phyloP scores from a whole-genome alignment of 345 rosid species.

The Aquilaria sinensis region DNA sequence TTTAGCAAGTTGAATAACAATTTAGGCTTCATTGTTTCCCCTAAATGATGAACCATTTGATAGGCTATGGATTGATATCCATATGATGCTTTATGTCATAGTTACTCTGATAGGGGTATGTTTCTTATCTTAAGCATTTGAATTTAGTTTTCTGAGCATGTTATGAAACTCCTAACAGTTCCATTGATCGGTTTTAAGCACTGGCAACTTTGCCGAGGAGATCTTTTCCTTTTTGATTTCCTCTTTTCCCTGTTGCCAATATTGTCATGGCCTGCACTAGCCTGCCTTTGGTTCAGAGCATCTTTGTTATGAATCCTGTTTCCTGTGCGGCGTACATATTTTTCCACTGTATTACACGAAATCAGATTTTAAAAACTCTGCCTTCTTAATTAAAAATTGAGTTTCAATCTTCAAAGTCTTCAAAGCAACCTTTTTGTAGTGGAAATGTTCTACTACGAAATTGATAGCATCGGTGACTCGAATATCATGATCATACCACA shows the following conservation, averaged over 20 bases:
- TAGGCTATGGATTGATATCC: constrained; percentile 52
- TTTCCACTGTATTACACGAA: not conserved
- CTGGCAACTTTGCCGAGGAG: constrained; percentile 46
- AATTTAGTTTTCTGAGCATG: no score
- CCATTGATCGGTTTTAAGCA: not conserved
- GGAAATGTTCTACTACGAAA: no score
- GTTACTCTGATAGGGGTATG: constrained; percentile 61
- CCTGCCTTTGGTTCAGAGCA: constrained; percentile 11
- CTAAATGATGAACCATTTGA: constrained; percentile 44
- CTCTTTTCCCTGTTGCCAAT: constrained; percentile 58
- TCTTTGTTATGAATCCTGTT: constrained; percentile 3
- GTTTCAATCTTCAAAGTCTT: no score
- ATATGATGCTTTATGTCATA: constrained; percentile 64
- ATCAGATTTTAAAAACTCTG: no score
- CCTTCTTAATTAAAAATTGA: no score
- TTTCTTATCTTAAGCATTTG: not conserved
- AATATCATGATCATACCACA: no score
- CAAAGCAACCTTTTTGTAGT: no score
- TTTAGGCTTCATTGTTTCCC: constrained; percentile 8
- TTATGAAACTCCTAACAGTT: no score
- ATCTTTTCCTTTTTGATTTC: constrained; percentile 27
- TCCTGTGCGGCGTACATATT: constrained; percentile 7
- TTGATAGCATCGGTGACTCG: no score
- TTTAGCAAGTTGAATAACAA: not conserved
- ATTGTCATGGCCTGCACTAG: constrained; percentile 13